Evolutionary conservation across 805 yeast species (phyloP), one percentile per base, ranked within the genome.

Genomic region (Starmera quercuum): DNA sequence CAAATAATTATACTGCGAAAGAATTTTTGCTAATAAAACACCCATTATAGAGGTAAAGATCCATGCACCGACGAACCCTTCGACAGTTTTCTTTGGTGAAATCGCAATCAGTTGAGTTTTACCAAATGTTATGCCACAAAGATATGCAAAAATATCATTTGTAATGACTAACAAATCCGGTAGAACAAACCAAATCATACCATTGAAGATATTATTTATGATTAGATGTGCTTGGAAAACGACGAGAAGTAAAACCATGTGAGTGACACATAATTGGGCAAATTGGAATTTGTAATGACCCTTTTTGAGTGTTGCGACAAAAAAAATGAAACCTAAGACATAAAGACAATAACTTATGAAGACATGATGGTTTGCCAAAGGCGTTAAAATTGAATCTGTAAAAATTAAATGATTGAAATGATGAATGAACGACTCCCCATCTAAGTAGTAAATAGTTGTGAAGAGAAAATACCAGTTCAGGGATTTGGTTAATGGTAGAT

Each of bases 41-140:
- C 90, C 85, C 41, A 83, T 77, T 23, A 83, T 41, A 6, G 84
- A 78, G 8, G 98, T 92, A 53, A 92, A 90, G 31, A 86, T 59
- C 98, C 98, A 92, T 13, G 97, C 98, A 33, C 98, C 98, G 32
- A 90, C 63, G 51, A 92, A 92, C 3, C 98, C 98, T 63, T 92
- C 98, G 24, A 90, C 87, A 4, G 98, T 92, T 63, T 92, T 92
- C 61, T 92, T 92, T 37, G 98, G 98, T 10, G 96, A 85, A 42
- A 92, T 86, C 33, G 83, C 86, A 47, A 92, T 85, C 50, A 92
- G 73, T 53, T 85, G 95, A 25, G 97, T 90, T 42, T 71, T 75
- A 35, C 98, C 98, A 62, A 92, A 86, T 2, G 97, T 84, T 45
- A 92, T 92, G 30, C 98, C 98, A 63, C 97, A 92, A 31, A 92